phyloP scores from a whole-genome alignment of 2,329 filamentous ascomycete genomes.

The Elsinoe ampelina region DNA sequence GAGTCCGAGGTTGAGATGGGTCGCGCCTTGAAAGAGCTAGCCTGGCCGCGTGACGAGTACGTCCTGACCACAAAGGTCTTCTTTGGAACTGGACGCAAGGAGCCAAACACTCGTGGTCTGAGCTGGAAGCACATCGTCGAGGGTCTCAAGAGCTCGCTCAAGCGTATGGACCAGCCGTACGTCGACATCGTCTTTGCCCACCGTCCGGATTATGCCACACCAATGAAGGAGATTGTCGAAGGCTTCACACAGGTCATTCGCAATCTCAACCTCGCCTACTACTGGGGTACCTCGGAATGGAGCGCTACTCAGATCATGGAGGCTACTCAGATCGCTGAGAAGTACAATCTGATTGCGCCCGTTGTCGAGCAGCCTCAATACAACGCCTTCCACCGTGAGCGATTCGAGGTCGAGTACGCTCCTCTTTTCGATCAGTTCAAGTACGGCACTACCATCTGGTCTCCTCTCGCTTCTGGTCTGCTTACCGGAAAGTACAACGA shows the following conservation, averaged over 20 bases:
- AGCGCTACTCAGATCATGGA: slow-evolving; percentile 50
- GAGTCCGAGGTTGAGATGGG: slow-evolving; percentile 55
- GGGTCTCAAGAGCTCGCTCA: slow-evolving; percentile 49
- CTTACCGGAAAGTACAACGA: slow-evolving; percentile 58
- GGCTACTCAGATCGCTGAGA: slow-evolving; percentile 45
- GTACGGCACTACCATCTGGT: slow-evolving; percentile 50
- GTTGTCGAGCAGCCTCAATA: slow-evolving; percentile 49
- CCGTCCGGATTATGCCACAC: slow-evolving; percentile 47
- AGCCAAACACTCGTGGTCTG: slow-evolving; percentile 46
- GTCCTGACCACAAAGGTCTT: slow-evolving; percentile 37
- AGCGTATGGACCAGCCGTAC: slow-evolving; percentile 54
- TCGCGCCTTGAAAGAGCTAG: slow-evolving; percentile 37
- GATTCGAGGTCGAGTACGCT: slow-evolving; percentile 53
- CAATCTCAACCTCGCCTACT: slow-evolving; percentile 52
- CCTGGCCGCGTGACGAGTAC: slow-evolving; percentile 40
- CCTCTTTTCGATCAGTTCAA: slow-evolving; percentile 48
- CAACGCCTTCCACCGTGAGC: slow-evolving; percentile 46
- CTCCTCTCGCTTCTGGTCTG: slow-evolving; percentile 47
- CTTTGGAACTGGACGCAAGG: slow-evolving; percentile 49
- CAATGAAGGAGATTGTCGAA: slow-evolving; percentile 54
- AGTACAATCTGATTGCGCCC: slow-evolving; percentile 51
- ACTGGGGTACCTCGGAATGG: slow-evolving; percentile 58
- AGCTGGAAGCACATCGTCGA: slow-evolving; percentile 46
- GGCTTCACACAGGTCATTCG: slow-evolving; percentile 43
- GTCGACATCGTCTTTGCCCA: slow-evolving; percentile 57